phyloP scores from a whole-genome alignment of 306 rosid species.

The Argentina anserina region DNA sequence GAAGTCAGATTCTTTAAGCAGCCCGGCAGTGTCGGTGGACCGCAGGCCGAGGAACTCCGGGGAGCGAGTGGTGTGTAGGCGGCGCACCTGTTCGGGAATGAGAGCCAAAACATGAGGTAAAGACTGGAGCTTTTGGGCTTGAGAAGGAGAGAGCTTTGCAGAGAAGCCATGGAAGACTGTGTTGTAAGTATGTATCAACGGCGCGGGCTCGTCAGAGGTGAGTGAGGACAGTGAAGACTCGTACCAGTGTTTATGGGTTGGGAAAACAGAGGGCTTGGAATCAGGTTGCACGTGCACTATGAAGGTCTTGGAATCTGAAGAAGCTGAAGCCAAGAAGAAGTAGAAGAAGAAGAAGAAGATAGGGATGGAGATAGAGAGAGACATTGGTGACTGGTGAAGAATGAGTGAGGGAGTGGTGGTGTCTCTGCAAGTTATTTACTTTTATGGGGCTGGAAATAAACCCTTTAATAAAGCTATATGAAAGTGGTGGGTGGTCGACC shows the following conservation, averaged over 20 bases:
- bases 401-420: background rate
- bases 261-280: conserved; percentile 73
- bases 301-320: conserved; percentile 43
- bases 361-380: conserved; percentile 21
- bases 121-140: conserved; percentile 38
- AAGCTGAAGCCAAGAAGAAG: conserved; percentile 8
- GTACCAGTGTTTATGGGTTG: conserved; percentile 75
- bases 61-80: conserved; percentile 75
- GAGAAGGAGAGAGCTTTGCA: conserved; percentile 52
- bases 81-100: conserved; percentile 73
- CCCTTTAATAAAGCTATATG: background rate
- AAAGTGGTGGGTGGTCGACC: background rate
- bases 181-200: conserved; percentile 59
- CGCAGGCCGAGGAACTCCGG: conserved; percentile 75
- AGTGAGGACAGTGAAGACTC: conserved; percentile 58
- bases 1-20: conserved; percentile 75
- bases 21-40: conserved; percentile 58
- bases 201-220: background rate
- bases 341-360: background rate
- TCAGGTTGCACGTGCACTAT: conserved; percentile 60
- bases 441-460: conserved; percentile 3
- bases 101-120: conserved; percentile 49
- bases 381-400: conserved; percentile 22
- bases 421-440: background rate
- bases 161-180: conserved; percentile 81